Conservation (phyloP, 2,329 filamentous ascomycete species). For the Talaromyces atroroseus region DNA sequence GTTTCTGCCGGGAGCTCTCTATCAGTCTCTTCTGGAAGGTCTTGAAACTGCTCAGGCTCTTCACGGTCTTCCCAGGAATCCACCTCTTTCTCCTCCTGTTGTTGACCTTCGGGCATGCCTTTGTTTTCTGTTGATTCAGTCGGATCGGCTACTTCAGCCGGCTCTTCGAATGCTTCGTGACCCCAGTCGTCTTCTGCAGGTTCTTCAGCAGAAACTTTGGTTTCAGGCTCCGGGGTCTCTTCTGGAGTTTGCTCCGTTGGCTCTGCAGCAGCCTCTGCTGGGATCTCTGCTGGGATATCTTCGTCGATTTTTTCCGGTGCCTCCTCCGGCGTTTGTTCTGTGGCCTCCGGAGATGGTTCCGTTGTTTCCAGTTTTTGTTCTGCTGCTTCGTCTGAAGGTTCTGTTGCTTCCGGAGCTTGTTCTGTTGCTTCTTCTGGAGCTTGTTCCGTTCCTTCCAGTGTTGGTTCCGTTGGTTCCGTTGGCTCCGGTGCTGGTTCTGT, state of each 20-base stretch:
- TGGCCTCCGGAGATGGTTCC: not conserved
- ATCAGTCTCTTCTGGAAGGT: too few relatives aligned
- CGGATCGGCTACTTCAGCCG: not conserved
- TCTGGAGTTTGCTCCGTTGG: conserved; percentile 4
- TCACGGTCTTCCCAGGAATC: conserved; percentile 7
- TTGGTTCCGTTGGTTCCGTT: not conserved
- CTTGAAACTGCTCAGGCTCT: conserved; percentile 8
- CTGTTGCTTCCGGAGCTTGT: too few relatives aligned
- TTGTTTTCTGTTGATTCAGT: not conserved
- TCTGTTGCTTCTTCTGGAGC: too few relatives aligned
- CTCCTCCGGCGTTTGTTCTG: not conserved
- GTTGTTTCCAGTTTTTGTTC: too few relatives aligned
- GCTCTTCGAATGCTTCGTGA: not conserved
- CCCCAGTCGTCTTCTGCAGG: conserved; percentile 4
- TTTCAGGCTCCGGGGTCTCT: not conserved
- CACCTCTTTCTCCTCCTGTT: not conserved
- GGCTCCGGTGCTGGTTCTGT: too few relatives aligned
- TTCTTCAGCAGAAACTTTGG: not conserved
- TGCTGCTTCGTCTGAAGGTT: too few relatives aligned
- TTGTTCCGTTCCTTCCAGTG: too few relatives aligned
- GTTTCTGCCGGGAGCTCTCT: too few relatives aligned
- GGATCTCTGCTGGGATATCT: not conserved
- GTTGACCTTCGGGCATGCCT: not conserved
- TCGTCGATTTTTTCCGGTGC: not conserved
- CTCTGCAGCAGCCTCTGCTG: not conserved